Base-by-base conservation (phyloP, 2,329 filamentous ascomycete genomes). In the Paraconiothyrium sp. region DNA sequence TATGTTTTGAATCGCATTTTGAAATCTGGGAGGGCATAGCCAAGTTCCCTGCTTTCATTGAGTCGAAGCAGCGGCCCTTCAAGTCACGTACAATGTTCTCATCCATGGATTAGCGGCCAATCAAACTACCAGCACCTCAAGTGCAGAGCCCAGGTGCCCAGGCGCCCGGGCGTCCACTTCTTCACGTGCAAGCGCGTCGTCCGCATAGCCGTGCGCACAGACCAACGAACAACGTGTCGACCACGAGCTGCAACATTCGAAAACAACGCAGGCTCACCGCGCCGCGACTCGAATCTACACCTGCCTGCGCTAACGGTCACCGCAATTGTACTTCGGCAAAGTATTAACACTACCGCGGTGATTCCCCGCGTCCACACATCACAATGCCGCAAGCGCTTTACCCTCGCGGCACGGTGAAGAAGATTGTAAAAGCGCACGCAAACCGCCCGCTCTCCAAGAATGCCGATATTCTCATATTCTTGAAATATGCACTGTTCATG, bases 351-450 rank as follows among this genome's bases (percentile, higher is more conserved):
- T n/a, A 13, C 11, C 32, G 4, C 10, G 57, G 39, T 60, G 39
- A 49, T 49, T 34, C 41, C 41, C 24, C 14, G 14, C 22, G 39
- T 34, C 27, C 32, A 34, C 41, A 9, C 2, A 46, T 6, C 41
- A 56, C 50, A 85, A 88, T 86, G 55, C 81, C 86, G 84, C 88
- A 24, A 73, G 94, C 93, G 70, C 84, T 92, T 14, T 97, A 97
- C 73, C 93, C 93, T 11, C 89, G 93, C 65, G 89, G 88, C 20
- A 95, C 92, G 0, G 84, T 97, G 70, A 95, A 93, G 79, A 94
- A 93, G 79, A 94, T 96, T 62, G 85, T 96, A 72, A 97, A 97
- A 80, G 93, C 92, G 20, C 93, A 97, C 78, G 91, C 92, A 9
- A 90, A 92, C 65, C 89, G 90, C 75, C 90, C 86, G 66, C 79